Evolutionary conservation across 2,329 filamentous ascomycete species (phyloP), one percentile per base, ranked within the genome.

Genomic region (Ophiostoma piceae): DNA sequence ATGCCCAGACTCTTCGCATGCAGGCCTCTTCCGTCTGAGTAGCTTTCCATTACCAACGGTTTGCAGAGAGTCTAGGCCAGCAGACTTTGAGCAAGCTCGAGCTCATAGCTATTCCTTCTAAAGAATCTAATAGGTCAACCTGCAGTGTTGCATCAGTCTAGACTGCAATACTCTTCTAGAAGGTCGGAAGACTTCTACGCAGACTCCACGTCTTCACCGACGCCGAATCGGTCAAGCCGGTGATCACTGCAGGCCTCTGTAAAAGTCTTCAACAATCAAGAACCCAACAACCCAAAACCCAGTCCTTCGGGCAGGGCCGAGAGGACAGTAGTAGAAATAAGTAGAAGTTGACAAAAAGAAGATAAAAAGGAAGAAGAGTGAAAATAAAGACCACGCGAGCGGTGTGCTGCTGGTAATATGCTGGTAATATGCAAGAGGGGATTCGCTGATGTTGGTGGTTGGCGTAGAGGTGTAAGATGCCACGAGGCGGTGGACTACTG

Each of bases 251-350:
- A 47, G 43, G 19, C 43, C 35, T 47, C 35, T 47, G 16, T n/a
- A n/a, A 2, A 57, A 57, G 9, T 12, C 8, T 7, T 54, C 1
- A 7, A 54, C 11, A 54, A 3, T 54, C 47, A 22, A 22, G 7
- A 22, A 54, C 19, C n/a, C 8, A 3, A 54, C n/a, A 54, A 22
- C 47, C 47, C 6, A 54, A 19, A 2, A 29, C 26, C 26, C 26
- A 29, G 35, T 54, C 47, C 51, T 26, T 57, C 51, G 51, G 51
- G 51, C 51, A 57, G 51, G 51, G n/a, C 51, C 51, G 51, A 57
- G 51, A 57, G 11, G 22, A 8, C 35, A 29, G n/a, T 29, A 57
- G 2, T n/a, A 22, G 9, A 57, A 29, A 29, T 57, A 47, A n/a
- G 19, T n/a, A 6, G 7, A 47, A 47, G 19, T n/a, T 19, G 43